Evolutionary conservation across 1,139 yeast genomes (phyloP).

Genomic region (Blastobotrys petasosporus): DNA sequence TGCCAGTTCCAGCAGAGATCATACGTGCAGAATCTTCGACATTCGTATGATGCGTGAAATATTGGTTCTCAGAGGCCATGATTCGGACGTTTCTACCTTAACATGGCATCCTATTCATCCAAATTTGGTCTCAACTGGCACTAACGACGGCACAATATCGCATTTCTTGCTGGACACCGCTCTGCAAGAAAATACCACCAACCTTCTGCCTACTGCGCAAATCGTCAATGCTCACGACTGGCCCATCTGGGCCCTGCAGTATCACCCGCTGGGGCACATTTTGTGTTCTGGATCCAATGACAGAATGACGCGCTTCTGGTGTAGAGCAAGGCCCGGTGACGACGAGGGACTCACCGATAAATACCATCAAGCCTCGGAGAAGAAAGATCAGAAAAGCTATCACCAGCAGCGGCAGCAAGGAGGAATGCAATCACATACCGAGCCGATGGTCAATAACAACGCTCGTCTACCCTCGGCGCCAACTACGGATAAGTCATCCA

Average conservation of each 20-base stretch:
- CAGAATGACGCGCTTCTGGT: constrained; percentile 92
- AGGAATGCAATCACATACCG: no score
- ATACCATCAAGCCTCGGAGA: constrained; percentile 63
- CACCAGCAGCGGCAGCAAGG: neutral
- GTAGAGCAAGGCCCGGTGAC: constrained; percentile 87
- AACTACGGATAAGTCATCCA: neutral
- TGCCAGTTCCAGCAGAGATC: constrained; percentile 85
- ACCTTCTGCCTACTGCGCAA: constrained; percentile 32
- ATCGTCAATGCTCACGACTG: constrained; percentile 93
- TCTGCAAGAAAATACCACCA: constrained; percentile 25
- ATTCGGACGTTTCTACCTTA: constrained; percentile 77
- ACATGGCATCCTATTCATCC: constrained; percentile 93
- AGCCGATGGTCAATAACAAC: no score
- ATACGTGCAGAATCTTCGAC: constrained; percentile 83
- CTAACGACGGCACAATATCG: constrained; percentile 80
- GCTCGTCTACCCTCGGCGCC: no score
- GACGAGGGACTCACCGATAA: constrained; percentile 78
- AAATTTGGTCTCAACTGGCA: constrained; percentile 74
- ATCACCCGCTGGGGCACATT: constrained; percentile 91
- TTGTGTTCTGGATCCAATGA: constrained; percentile 92
- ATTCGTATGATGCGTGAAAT: constrained; percentile 77
- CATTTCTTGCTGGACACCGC: constrained; percentile 66
- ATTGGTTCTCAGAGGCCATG: constrained; percentile 67
- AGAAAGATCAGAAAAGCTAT: constrained; percentile 12
- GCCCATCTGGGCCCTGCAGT: constrained; percentile 83